phyloP scores from a whole-genome alignment of 257 asterid genomes.

The Fraxinus cuspidata region DNA sequence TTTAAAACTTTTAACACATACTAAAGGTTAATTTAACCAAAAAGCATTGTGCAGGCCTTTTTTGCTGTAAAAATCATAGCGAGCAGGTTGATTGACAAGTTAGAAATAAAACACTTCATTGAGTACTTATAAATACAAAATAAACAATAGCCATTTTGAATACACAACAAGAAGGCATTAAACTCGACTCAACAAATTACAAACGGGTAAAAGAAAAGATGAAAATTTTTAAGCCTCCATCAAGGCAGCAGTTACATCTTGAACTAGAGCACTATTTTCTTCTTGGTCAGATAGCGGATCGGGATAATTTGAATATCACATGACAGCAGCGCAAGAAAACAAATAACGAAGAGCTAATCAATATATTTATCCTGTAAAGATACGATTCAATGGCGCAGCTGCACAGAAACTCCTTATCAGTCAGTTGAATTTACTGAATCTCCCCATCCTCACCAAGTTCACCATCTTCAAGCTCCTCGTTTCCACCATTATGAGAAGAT shows the following conservation, averaged over 20 bases:
- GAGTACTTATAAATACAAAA: not conserved
- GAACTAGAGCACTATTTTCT: not conserved
- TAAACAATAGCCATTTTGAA: not conserved
- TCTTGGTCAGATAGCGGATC: not conserved
- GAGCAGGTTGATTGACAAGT: no score
- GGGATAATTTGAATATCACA: not conserved
- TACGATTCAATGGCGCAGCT: not conserved
- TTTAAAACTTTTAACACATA: no score
- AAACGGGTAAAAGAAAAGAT: not conserved
- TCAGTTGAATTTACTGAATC: constrained; percentile 51
- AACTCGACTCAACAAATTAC: not conserved
- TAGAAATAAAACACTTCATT: not conserved
- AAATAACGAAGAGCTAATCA: not conserved
- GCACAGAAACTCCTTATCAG: not conserved
- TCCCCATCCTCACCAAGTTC: constrained; percentile 98
- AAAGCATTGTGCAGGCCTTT: no score
- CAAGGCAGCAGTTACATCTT: not conserved
- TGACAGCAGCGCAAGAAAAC: not conserved
- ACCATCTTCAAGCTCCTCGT: constrained; percentile 98
- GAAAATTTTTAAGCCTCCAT: not conserved
- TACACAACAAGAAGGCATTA: not conserved
- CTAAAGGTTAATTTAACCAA: no score
- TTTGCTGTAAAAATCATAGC: no score
- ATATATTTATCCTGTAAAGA: not conserved
- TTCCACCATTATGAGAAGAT: constrained; percentile 59